Base-by-base conservation (phyloP, 495 filamentous ascomycete species). In the Talaromyces thailandensis region DNA sequence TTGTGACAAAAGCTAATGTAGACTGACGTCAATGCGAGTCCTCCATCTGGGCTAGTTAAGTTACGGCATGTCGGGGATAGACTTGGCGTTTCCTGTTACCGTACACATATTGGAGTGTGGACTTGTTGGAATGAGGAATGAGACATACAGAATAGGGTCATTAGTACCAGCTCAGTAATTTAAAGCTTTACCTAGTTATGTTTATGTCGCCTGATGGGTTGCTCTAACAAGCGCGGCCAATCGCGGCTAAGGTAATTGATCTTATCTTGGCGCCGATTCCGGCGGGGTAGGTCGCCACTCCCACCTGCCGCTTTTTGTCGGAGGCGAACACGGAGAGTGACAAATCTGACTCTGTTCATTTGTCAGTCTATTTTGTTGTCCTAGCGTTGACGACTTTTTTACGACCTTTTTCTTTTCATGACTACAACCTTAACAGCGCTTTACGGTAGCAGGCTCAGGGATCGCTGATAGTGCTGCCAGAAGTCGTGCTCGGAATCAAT, bases 401-500 rank as follows among this genome's bases (percentile, higher is more conserved):
- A 21, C 3, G 11, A 18, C 11, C 8, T 48, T 23, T 18, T 6
- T 7, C 18, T 48, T 5, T 48, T 21, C 3, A 48, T 21, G 43
- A 48, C 9, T 7, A 48, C 18, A 48, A 48, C 7, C 16, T n/a
- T 43, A 43, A 5, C 2, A 48, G 18, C 43, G 18, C 43, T 48
- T n/a, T 48, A 18, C 43, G 18, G 6, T 48, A 48, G 18, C n/a
- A 21, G 40, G 16, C 43, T 8, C 21, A 9, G 11, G n/a, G 5
- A 21, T 48, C 43, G 51, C 24, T 55, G 5, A 2, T 16, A 26
- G 43, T 55, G 23, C 28, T 14, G 51, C 51, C 26, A 28, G 51
- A 55, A 6, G 3, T 26, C 84, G 86, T 12, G 76, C 68, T 0
- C 57, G 68, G 2, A 16, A 40, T 16, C 3, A 14, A 26, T 55